Conservation (phyloP, 1,284 basidiomycete genomes). For the Ustilago crameri region DNA sequence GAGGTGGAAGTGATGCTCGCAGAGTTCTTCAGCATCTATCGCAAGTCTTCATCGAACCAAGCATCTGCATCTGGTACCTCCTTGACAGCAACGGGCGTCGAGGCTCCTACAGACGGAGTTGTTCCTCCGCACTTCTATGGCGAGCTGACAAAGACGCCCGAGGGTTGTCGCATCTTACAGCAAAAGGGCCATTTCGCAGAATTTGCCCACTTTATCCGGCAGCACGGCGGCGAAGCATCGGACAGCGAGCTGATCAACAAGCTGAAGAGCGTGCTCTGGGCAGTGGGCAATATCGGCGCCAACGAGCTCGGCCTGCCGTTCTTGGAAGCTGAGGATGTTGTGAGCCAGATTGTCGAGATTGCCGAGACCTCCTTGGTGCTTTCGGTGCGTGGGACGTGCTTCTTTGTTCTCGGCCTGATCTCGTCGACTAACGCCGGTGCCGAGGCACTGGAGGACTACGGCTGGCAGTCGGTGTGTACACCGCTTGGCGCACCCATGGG, state of each 20-base stretch:
- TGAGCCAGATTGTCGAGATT: constrained; percentile 88
- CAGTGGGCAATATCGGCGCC: constrained; percentile 92
- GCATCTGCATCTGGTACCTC: constrained; percentile 7
- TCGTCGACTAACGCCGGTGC: constrained; percentile 79
- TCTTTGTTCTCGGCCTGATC: constrained; percentile 89
- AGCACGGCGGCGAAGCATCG: constrained; percentile 84
- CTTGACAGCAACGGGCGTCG: neutral
- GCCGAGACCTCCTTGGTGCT: constrained; percentile 88
- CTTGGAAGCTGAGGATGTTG: constrained; percentile 91
- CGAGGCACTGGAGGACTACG: constrained; percentile 86
- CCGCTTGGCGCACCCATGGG: constrained; percentile 89
- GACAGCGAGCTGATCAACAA: constrained; percentile 86
- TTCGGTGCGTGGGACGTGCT: constrained; percentile 94
- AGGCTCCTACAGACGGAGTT: constrained; percentile 74
- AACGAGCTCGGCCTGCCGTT: constrained; percentile 90
- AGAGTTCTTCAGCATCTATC: constrained; percentile 74
- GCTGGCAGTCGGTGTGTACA: constrained; percentile 82
- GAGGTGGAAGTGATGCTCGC: constrained; percentile 87
- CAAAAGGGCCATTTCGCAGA: constrained; percentile 91
- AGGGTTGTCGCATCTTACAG: constrained; percentile 87
- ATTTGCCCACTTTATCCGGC: constrained; percentile 88
- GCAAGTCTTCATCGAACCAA: constrained; percentile 64
- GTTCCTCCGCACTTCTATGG: constrained; percentile 97
- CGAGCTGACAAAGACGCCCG: constrained; percentile 93
- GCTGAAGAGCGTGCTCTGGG: constrained; percentile 95